A percentile compares a stretch with the other conserved stretches of the same genome.
Conservation (phyloP, 345 rosid species). For the Kernera saxatilis region DNA sequence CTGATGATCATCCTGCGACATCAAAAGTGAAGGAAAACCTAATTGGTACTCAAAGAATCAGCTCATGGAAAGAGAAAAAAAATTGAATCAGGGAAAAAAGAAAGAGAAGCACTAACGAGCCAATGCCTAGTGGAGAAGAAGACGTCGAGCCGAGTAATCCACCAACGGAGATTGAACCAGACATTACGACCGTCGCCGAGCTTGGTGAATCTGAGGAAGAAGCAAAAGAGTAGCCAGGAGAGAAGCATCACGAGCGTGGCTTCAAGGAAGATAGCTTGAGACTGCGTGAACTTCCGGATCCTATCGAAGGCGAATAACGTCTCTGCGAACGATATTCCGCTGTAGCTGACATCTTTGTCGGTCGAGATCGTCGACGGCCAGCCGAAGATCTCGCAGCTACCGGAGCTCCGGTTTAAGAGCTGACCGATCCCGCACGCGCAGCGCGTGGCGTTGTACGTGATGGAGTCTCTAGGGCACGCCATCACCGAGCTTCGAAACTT, state of each 20-base stretch:
- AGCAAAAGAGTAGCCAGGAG: constrained; percentile 70
- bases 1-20: constrained; percentile 69
- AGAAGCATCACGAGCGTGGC: constrained; percentile 68
- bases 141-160: constrained; percentile 85
- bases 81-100: neutral
- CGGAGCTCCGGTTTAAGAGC: constrained; percentile 42
- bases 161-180: constrained; percentile 88
- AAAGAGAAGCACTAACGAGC: constrained; percentile 51
- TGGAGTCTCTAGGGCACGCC: constrained; percentile 57
- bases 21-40: neutral
- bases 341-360: constrained; percentile 48
- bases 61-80: neutral
- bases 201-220: constrained; percentile 65
- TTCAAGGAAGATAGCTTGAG: constrained; percentile 92
- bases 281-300: constrained; percentile 71
- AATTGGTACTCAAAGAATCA: neutral
- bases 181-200: constrained; percentile 60
- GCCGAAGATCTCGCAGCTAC: constrained; percentile 44
- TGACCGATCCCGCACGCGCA: constrained; percentile 80
- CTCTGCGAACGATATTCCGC: constrained; percentile 46
- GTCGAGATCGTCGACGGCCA: constrained; percentile 38
- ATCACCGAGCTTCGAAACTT: constrained; percentile 18
- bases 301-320: constrained; percentile 67
- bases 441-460: constrained; percentile 56
- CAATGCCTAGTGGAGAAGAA: constrained; percentile 93